Evolutionary conservation across 2,329 filamentous ascomycete genomes (phyloP).

Genomic region (Onygenales sp.): DNA sequence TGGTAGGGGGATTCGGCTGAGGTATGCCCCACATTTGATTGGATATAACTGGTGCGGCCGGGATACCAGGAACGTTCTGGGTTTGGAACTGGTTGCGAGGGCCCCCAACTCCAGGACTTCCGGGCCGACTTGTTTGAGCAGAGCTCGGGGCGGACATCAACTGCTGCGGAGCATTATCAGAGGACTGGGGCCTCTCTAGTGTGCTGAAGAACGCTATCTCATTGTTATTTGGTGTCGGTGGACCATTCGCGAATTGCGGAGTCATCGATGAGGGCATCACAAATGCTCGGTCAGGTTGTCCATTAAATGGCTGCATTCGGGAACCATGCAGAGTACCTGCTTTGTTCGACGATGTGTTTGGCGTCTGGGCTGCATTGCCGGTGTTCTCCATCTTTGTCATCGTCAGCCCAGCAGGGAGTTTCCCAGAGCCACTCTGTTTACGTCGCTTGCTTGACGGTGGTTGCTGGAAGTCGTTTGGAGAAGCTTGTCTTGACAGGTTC

Average conservation of each 20-base stretch:
- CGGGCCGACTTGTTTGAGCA: conserved; percentile 65
- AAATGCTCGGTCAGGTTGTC: conserved; percentile 38
- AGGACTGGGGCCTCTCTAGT: conserved; percentile 50
- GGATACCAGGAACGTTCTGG: conserved; percentile 17
- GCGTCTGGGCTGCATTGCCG: conserved; percentile 8
- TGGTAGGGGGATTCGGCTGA: conserved; percentile 41
- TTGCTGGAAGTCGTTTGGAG: conserved; percentile 50
- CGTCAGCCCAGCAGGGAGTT: conserved; percentile 62
- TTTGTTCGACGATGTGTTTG: neutral
- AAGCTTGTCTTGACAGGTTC: conserved; percentile 62
- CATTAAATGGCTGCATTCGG: conserved; percentile 20
- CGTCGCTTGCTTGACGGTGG: conserved; percentile 69
- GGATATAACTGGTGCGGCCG: conserved; percentile 37
- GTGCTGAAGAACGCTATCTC: conserved; percentile 51
- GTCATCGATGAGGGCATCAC: conserved; percentile 33
- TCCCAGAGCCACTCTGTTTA: conserved; percentile 61
- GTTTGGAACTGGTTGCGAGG: conserved; percentile 29
- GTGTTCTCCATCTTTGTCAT: conserved; percentile 73
- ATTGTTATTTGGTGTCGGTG: conserved; percentile 57
- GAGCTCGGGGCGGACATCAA: conserved; percentile 66
- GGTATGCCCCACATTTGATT: conserved; percentile 45
- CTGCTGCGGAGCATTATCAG: conserved; percentile 56
- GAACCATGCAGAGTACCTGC: neutral
- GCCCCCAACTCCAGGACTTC: conserved; percentile 48
- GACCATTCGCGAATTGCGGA: conserved; percentile 47